Conservation (phyloP, 345 rosid genomes). For the Rhodomyrtus tomentosa region DNA sequence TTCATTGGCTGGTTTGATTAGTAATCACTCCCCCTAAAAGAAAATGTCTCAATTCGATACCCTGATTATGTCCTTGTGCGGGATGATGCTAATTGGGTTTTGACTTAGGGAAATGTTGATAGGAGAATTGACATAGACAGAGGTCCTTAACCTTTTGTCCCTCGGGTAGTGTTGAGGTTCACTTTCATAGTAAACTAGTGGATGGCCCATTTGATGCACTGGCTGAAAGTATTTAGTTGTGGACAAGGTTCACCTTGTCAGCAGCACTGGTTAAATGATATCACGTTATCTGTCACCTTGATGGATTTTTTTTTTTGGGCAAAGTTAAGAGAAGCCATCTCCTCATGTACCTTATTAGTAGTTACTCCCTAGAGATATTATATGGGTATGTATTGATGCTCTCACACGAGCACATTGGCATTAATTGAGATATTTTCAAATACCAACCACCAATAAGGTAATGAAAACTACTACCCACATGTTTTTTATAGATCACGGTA, state of each 20-base stretch:
- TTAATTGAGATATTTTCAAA: neutral
- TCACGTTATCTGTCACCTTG: neutral
- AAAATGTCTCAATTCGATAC: neutral
- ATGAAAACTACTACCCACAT: neutral
- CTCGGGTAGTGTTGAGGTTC: neutral
- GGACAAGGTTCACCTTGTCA: too few relatives aligned
- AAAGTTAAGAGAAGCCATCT: neutral
- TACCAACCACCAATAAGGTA: neutral
- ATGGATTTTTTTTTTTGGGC: neutral
- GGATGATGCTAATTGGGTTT: neutral
- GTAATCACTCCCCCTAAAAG: neutral
- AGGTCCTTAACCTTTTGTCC: neutral
- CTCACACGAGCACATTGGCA: neutral
- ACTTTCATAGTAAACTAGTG: neutral
- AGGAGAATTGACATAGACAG: neutral
- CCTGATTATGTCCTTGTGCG: neutral
- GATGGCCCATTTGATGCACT: neutral
- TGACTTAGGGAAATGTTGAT: neutral
- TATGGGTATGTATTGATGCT: neutral
- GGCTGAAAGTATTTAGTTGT: neutral
- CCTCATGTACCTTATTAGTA: neutral
- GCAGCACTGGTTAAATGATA: neutral
- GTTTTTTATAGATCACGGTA: neutral
- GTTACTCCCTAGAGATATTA: neutral
- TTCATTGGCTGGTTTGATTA: neutral